phyloP scores from a whole-genome alignment of 2,329 filamentous ascomycete species.

The Hymenoscyphus salicellus region DNA sequence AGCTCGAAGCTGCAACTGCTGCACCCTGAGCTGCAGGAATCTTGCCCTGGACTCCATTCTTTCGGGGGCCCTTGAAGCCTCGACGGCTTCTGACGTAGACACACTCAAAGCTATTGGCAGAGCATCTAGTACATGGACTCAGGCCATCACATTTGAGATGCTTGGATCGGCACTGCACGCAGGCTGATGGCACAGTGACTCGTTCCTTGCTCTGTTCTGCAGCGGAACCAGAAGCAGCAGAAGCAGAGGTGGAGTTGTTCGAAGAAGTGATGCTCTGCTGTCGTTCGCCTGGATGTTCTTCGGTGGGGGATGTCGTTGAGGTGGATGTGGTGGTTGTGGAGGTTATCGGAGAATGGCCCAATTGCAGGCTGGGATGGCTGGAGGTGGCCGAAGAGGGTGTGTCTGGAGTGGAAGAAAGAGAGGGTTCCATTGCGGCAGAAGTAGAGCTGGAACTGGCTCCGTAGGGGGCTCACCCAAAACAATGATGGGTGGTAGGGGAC shows the following conservation, averaged over 20 bases:
- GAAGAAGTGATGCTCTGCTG: conserved; percentile 1
- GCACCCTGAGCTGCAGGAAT: conserved; percentile 27
- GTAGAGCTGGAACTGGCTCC: background rate
- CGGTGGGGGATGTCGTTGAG: background rate
- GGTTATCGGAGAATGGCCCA: conserved; percentile 1
- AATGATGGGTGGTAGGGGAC: background rate
- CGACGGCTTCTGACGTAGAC: conserved; percentile 70
- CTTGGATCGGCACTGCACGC: conserved; percentile 38
- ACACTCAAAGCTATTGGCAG: conserved; percentile 57
- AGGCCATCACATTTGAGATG: conserved; percentile 74
- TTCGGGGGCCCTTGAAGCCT: conserved; percentile 67
- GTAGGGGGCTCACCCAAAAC: conserved; percentile 1
- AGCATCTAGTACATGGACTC: conserved; percentile 66
- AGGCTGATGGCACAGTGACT: conserved; percentile 23
- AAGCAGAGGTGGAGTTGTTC: conserved; percentile 1
- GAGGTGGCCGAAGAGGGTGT: conserved; percentile 4
- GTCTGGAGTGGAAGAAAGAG: background rate
- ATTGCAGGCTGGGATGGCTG: conserved; percentile 1
- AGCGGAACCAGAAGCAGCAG: background rate
- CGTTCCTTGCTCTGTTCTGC: conserved; percentile 15
- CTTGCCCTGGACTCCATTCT: conserved; percentile 39
- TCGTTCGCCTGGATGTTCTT: background rate
- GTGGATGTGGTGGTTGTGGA: conserved; percentile 7
- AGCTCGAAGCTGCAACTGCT: conserved; percentile 13
- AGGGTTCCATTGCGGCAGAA: background rate